Conservation (phyloP, 1,284 basidiomycete species). For the Irpex lacteus region DNA sequence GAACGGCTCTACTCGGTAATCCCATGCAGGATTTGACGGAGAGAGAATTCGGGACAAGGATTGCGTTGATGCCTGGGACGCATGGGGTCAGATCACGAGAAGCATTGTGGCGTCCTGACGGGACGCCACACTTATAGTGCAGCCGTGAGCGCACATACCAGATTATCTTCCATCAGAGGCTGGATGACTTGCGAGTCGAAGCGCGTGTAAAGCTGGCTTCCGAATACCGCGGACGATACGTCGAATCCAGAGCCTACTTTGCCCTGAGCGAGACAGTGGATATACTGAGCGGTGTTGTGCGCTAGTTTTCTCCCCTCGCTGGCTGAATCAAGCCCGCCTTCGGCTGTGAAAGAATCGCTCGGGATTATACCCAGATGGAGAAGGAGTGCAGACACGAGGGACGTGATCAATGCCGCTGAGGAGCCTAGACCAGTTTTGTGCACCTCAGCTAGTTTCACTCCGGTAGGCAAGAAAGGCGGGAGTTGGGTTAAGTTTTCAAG, state of each 20-base stretch:
- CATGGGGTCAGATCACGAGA: background rate
- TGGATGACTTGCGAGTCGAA: slow-evolving; percentile 78
- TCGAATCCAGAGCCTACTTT: slow-evolving; percentile 99
- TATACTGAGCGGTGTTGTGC: slow-evolving; percentile 94
- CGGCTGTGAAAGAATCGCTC: slow-evolving; percentile 38
- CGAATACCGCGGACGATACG: slow-evolving; percentile 91
- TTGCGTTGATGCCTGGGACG: slow-evolving; percentile 11
- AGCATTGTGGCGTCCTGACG: too few relatives aligned
- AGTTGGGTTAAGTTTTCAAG: slow-evolving; percentile 62
- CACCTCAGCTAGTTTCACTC: slow-evolving; percentile 70
- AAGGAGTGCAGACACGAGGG: slow-evolving; percentile 84
- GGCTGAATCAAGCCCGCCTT: slow-evolving; percentile 15
- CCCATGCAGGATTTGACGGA: slow-evolving; percentile 64
- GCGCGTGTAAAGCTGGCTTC: slow-evolving; percentile 90
- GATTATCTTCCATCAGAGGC: slow-evolving; percentile 62
- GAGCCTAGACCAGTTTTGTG: slow-evolving; percentile 99
- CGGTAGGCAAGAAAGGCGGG: slow-evolving; percentile 74
- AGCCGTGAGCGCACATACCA: slow-evolving; percentile 13
- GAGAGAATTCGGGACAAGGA: slow-evolving; percentile 50
- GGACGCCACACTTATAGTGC: too few relatives aligned
- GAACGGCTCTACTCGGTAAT: slow-evolving; percentile 66
- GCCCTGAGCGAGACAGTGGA: slow-evolving; percentile 96
- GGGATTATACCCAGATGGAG: slow-evolving; percentile 72
- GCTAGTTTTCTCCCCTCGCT: slow-evolving; percentile 58
- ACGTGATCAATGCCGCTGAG: slow-evolving; percentile 95